These are phyloP conservation scores for Trichoderma guizhouense DNA, from an alignment of 2,329 filamentous ascomycete species.

Conservation along the genomic window DNA sequence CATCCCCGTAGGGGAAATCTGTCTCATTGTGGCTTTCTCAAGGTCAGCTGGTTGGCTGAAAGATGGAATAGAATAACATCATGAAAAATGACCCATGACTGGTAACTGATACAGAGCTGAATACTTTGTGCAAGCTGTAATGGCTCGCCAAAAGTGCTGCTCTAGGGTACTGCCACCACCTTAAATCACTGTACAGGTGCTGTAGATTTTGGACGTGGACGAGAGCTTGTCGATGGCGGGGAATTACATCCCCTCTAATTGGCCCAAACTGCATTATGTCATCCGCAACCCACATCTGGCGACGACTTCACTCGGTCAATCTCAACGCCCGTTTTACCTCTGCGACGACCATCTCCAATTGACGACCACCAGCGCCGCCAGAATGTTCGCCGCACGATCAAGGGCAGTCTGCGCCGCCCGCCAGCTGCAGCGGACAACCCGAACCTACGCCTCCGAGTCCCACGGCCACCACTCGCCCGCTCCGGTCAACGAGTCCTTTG, in stretches of 20 bases:
- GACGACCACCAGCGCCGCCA: slow-evolving; percentile 31
- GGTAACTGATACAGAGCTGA: not conserved
- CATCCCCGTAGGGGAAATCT: not conserved
- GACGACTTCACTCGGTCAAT: slow-evolving; percentile 24
- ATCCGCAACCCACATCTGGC: slow-evolving; percentile 16
- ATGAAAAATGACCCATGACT: not conserved
- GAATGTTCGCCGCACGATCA: slow-evolving; percentile 45
- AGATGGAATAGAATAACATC: not conserved
- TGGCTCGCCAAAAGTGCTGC: not conserved
- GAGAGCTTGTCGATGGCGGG: not conserved
- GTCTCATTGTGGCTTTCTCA: not conserved
- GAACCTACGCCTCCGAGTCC: slow-evolving; percentile 54
- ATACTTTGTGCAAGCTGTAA: not conserved
- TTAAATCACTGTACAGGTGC: not conserved
- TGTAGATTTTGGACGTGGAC: not conserved
- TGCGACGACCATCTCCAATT: slow-evolving; percentile 30
- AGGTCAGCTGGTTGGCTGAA: not conserved
- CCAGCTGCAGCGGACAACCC: slow-evolving; percentile 38
- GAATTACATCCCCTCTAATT: not conserved
- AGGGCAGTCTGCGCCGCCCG: slow-evolving; percentile 39
- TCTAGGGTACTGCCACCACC: not conserved
- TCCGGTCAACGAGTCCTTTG: slow-evolving; percentile 52
- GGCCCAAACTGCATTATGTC: slow-evolving; percentile 12
- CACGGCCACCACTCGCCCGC: slow-evolving; percentile 47
- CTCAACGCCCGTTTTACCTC: slow-evolving; percentile 14